phyloP scores from a whole-genome alignment of 352 stramenopile species.

The Halophytophthora polymorphica region DNA sequence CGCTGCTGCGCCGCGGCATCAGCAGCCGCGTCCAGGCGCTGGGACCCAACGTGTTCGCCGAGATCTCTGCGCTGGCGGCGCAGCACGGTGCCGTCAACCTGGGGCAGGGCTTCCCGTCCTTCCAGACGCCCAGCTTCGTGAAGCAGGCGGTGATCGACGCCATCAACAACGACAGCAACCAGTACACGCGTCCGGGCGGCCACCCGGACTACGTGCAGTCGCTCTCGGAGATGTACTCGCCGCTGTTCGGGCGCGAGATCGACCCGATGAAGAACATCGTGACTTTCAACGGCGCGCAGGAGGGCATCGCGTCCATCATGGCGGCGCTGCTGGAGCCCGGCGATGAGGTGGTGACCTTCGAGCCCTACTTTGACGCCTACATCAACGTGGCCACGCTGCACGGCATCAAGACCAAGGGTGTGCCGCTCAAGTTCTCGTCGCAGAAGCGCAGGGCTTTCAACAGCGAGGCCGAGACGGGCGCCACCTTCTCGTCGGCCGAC shows the following conservation, averaged over 20 bases:
- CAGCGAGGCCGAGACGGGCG: slow-evolving; percentile 13
- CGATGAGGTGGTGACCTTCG: slow-evolving; percentile 85
- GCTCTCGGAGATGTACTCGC: slow-evolving; percentile 79
- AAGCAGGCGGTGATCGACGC: slow-evolving; percentile 85
- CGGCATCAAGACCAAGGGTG: slow-evolving; percentile 66
- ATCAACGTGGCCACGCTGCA: slow-evolving; percentile 83
- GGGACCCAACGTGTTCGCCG: slow-evolving; percentile 81
- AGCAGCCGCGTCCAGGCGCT: slow-evolving; percentile 62
- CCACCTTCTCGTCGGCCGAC: slow-evolving; percentile 61
- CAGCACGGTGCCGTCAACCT: slow-evolving; percentile 91
- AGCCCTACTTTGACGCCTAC: slow-evolving; percentile 91
- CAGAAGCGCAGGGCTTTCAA: slow-evolving; percentile 47
- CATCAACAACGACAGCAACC: slow-evolving; percentile 77
- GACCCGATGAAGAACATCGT: slow-evolving; percentile 80
- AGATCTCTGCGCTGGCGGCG: slow-evolving; percentile 83
- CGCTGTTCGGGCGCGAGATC: slow-evolving; percentile 57
- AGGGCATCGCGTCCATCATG: slow-evolving; percentile 84
- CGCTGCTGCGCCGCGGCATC: slow-evolving; percentile 28
- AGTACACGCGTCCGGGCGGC: slow-evolving; percentile 88
- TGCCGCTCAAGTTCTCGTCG: slow-evolving; percentile 60
- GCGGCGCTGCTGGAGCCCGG: slow-evolving; percentile 72
- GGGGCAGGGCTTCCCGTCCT: slow-evolving; percentile 96
- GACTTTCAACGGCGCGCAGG: slow-evolving; percentile 86
- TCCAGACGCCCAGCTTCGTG: slow-evolving; percentile 89
- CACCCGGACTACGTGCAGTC: slow-evolving; percentile 76